Conservation (phyloP, 345 rosid species). For the Physaria fendleri region DNA sequence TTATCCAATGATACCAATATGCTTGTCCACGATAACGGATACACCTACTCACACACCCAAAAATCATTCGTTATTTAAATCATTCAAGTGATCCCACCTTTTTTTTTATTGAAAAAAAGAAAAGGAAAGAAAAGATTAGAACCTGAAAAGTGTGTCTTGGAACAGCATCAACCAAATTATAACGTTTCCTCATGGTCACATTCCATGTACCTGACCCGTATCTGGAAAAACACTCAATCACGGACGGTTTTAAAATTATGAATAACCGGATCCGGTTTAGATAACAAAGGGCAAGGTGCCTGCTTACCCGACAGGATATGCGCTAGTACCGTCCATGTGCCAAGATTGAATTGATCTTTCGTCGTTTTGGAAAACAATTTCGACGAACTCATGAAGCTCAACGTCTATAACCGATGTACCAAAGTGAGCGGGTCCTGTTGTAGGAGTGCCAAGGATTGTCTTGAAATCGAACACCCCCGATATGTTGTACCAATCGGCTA, state of each 20-base stretch:
- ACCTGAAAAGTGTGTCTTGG: conserved; percentile 67
- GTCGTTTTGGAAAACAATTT: conserved; percentile 68
- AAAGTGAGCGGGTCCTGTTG: conserved; percentile 21
- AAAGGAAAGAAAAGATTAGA: background rate
- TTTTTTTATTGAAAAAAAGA: too few species aligned
- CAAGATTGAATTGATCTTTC: conserved; percentile 58
- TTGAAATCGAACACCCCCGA: conserved; percentile 52
- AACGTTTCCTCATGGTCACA: conserved; percentile 36
- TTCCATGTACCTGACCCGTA: conserved; percentile 59
- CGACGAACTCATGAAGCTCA: conserved; percentile 57
- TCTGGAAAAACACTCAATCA: conserved; percentile 26
- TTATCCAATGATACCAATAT: conserved; percentile 70
- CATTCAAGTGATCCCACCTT: too few species aligned
- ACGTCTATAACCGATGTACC: conserved; percentile 44
- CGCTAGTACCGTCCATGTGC: conserved; percentile 71
- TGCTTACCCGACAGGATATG: conserved; percentile 60
- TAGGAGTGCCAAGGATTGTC: conserved; percentile 41
- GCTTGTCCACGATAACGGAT: conserved; percentile 65
- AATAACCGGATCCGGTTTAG: conserved; percentile 2
- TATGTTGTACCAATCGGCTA: conserved; percentile 72
- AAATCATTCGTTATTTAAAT: background rate
- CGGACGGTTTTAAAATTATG: background rate
- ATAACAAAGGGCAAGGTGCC: background rate
- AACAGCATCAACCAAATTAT: conserved; percentile 62
- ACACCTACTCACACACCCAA: conserved; percentile 48